Conservation (phyloP, 805 yeast species). For the Candida nitratophila region DNA sequence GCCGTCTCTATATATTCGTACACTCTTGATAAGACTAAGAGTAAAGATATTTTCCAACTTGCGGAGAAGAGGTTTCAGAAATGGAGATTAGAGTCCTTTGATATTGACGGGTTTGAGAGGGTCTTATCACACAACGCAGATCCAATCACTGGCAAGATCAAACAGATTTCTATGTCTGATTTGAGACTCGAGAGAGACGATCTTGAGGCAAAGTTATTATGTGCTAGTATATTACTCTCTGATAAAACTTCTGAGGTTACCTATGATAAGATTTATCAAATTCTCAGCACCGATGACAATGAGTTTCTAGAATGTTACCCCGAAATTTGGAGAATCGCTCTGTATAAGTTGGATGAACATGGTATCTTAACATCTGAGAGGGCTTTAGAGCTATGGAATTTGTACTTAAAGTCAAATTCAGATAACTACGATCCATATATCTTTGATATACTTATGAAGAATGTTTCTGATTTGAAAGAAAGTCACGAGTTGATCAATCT, state of each 20-base stretch:
- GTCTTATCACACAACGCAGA: conserved; percentile 5
- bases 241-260: conserved; percentile 4
- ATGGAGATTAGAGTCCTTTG: conserved; percentile 25
- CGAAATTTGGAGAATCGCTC: conserved; percentile 24
- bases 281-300: conserved; percentile 12
- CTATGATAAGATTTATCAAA: conserved; percentile 11
- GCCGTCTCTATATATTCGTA: conserved; percentile 22
- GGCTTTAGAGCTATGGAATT: conserved; percentile 10
- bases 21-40: conserved; percentile 14
- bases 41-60: conserved; percentile 16
- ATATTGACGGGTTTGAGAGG: conserved; percentile 24
- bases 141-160: neutral
- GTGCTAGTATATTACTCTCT: conserved; percentile 12
- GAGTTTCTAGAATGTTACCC: conserved; percentile 16
- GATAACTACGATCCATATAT: conserved; percentile 9
- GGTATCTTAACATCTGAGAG: conserved; percentile 7
- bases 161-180: neutral
- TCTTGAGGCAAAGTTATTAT: conserved; percentile 20
- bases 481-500: conserved; percentile 10
- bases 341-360: conserved; percentile 17
- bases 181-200: conserved; percentile 17
- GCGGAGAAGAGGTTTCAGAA: conserved; percentile 24
- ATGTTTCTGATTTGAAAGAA: conserved; percentile 6
- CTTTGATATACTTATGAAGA: conserved; percentile 17
- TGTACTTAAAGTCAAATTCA: conserved; percentile 7